A percentile compares a stretch with the other conserved stretches of the same genome.
These are phyloP conservation scores for Claviceps purpurea DNA, from an alignment of 2,329 filamentous ascomycete genomes.

Conservation along the genomic window DNA sequence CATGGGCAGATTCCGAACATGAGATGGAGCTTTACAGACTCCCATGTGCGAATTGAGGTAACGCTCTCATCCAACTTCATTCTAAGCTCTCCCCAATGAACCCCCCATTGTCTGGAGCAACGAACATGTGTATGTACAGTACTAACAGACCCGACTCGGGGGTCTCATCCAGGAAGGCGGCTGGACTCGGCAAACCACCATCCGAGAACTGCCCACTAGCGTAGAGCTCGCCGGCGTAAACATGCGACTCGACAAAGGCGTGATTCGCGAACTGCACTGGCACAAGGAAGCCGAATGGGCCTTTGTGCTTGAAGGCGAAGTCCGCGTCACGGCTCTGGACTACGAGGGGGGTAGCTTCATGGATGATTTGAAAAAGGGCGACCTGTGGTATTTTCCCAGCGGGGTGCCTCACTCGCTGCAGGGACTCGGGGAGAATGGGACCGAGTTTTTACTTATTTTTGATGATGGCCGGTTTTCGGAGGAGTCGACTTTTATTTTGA, in stretches of 20 bases:
- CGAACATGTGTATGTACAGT: not conserved
- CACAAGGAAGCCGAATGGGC: slow-evolving; percentile 73
- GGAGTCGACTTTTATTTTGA: slow-evolving; percentile 58
- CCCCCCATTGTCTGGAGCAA: too few species aligned
- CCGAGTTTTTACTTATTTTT: slow-evolving; percentile 35
- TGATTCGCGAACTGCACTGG: slow-evolving; percentile 68
- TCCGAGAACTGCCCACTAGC: slow-evolving; percentile 49
- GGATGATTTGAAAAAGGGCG: slow-evolving; percentile 62
- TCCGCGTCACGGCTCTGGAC: slow-evolving; percentile 60
- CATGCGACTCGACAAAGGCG: slow-evolving; percentile 61
- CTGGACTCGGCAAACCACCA: slow-evolving; percentile 63
- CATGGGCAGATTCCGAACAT: slow-evolving; percentile 58
- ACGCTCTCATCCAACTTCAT: slow-evolving; percentile 6
- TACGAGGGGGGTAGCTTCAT: slow-evolving; percentile 65
- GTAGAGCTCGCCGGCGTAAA: slow-evolving; percentile 65
- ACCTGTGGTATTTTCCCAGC: slow-evolving; percentile 70
- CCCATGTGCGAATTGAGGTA: slow-evolving; percentile 50
- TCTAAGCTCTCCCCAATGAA: too few species aligned
- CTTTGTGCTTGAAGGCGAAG: slow-evolving; percentile 56
- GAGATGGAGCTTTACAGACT: slow-evolving; percentile 58
- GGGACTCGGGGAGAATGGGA: slow-evolving; percentile 50
- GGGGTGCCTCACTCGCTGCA: slow-evolving; percentile 68
- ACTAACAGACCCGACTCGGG: slow-evolving; percentile 1
- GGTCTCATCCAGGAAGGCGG: slow-evolving; percentile 45
- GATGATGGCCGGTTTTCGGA: slow-evolving; percentile 39